A percentile compares a stretch with the other conserved stretches of the same genome.
phyloP scores from a whole-genome alignment of 2,329 filamentous ascomycete species.

The Nannizziopsis barbatae region DNA sequence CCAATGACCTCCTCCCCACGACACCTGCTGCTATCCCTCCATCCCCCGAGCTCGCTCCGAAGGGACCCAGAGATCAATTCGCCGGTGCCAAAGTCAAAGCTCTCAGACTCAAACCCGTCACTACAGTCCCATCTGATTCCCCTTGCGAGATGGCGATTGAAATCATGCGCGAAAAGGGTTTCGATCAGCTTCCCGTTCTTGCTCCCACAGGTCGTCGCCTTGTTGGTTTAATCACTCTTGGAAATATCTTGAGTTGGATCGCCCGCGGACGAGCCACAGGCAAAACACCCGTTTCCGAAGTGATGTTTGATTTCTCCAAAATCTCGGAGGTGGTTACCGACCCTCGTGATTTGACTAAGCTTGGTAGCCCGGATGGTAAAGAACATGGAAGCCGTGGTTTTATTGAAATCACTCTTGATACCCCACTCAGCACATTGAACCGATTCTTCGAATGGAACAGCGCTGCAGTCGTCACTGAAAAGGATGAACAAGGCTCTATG shows the following conservation, averaged over 20 bases:
- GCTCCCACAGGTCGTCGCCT: constrained; percentile 58
- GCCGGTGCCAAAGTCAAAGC: constrained; percentile 65
- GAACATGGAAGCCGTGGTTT: constrained; percentile 50
- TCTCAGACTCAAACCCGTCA: constrained; percentile 85
- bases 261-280: constrained; percentile 68
- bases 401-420: constrained; percentile 88
- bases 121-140: constrained; percentile 61
- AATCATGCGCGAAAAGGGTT: constrained; percentile 95
- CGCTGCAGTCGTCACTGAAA: constrained; percentile 85
- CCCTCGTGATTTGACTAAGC: constrained; percentile 48
- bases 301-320: constrained; percentile 94
- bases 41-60: constrained; percentile 21
- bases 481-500: constrained; percentile 46
- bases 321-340: constrained; percentile 88
- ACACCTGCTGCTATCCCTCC: constrained; percentile 37
- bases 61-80: constrained; percentile 55
- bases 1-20: constrained; percentile 72
- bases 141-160: constrained; percentile 82
- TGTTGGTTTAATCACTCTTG: constrained; percentile 85
- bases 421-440: constrained; percentile 68
- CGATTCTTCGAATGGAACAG: constrained; percentile 98
- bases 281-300: constrained; percentile 62
- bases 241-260: constrained; percentile 85
- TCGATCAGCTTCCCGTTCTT: constrained; percentile 92
- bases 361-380: constrained; percentile 8